Conservation (phyloP, 352 stramenopile genomes). For the Phytophthora cryptogea region DNA sequence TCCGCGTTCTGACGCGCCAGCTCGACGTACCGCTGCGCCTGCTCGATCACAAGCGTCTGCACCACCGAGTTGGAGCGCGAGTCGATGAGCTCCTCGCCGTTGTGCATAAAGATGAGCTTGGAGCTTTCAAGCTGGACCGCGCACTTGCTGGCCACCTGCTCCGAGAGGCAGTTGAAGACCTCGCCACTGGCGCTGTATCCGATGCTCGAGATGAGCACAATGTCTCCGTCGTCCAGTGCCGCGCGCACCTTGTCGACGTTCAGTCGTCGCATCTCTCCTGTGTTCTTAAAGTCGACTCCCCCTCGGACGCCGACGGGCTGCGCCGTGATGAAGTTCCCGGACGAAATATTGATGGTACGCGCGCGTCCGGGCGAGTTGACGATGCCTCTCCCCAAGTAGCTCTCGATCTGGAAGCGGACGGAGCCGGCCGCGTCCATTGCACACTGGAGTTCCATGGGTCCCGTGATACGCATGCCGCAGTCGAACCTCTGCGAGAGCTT, state of each 20-base stretch:
- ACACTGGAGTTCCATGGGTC: slow-evolving; percentile 89
- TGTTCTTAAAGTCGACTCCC: slow-evolving; percentile 91
- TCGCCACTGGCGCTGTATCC: slow-evolving; percentile 96
- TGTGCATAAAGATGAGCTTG: slow-evolving; percentile 91
- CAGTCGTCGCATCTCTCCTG: slow-evolving; percentile 93
- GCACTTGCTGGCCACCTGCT: slow-evolving; percentile 89
- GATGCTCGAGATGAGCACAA: slow-evolving; percentile 96
- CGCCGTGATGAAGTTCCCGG: slow-evolving; percentile 97
- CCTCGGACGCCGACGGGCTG: slow-evolving; percentile 87
- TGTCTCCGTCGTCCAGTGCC: slow-evolving; percentile 93
- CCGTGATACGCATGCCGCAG: slow-evolving; percentile 90
- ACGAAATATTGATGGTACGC: slow-evolving; percentile 92
- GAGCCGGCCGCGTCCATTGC: slow-evolving; percentile 95
- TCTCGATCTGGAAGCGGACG: slow-evolving; percentile 90
- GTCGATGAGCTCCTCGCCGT: slow-evolving; percentile 88
- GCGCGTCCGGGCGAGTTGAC: slow-evolving; percentile 79
- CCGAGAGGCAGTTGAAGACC: slow-evolving; percentile 90
- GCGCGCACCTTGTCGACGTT: slow-evolving; percentile 92
- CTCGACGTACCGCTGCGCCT: slow-evolving; percentile 84
- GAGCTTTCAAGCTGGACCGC: slow-evolving; percentile 80
- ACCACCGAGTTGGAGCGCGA: slow-evolving; percentile 78
- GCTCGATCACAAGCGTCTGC: slow-evolving; percentile 79
- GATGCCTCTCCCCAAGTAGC: slow-evolving; percentile 80
- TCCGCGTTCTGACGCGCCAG: slow-evolving; percentile 64
- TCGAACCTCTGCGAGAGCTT: slow-evolving; percentile 78